Evolutionary conservation across 2,329 filamentous ascomycete genomes (phyloP).

Genomic region (Aspergillus calidoustus): DNA sequence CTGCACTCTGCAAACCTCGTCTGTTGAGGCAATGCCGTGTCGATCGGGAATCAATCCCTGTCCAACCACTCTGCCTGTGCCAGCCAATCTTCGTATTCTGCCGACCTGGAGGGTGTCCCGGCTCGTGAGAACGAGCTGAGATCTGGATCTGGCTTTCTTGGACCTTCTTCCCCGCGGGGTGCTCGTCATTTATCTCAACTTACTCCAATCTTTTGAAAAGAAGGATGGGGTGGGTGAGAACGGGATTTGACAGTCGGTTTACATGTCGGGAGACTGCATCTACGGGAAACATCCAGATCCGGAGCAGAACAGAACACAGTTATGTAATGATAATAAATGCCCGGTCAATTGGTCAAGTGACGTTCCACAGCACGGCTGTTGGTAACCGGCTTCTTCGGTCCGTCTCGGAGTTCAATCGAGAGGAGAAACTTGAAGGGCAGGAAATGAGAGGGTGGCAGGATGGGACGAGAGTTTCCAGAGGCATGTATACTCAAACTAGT

Average conservation of each 20-base stretch:
- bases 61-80: not conserved
- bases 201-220: not conserved
- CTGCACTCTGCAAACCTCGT: conserved; percentile 1
- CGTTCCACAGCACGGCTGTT: conserved; percentile 28
- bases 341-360: conserved; percentile 21
- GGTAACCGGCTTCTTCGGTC: conserved; percentile 29
- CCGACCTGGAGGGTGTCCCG: not conserved
- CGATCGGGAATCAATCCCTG: conserved; percentile 26
- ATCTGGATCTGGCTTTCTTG: not conserved
- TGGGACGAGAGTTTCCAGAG: not conserved
- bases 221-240: not conserved
- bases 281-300: conserved; percentile 10
- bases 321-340: conserved; percentile 24
- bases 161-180: conserved; percentile 9
- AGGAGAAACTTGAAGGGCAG: not conserved
- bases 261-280: conserved; percentile 3
- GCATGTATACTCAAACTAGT: not conserved
- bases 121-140: not conserved
- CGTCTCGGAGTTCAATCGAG: conserved; percentile 14
- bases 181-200: not conserved
- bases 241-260: not conserved
- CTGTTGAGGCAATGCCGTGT: conserved; percentile 19
- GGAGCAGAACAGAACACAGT: conserved; percentile 13
- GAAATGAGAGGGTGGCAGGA: not conserved
- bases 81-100: conserved; percentile 19